These are phyloP conservation scores for Solanum ahanhuiri DNA, from an alignment of 257 asterid genomes.

Conservation along the genomic window DNA sequence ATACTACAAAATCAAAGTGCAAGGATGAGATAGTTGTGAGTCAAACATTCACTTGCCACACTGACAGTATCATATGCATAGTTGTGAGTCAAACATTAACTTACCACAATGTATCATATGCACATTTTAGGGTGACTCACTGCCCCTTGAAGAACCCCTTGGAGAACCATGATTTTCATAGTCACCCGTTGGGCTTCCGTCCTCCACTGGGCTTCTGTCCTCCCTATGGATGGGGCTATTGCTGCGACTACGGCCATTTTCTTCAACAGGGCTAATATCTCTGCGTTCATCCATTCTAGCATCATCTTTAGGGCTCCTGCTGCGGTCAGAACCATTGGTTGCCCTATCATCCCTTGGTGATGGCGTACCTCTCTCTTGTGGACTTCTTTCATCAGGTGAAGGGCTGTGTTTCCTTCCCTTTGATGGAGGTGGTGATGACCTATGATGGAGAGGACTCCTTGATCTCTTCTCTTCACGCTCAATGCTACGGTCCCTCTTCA, in stretches of 20 bases:
- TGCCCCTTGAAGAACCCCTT: slow-evolving; percentile 42
- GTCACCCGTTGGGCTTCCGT: slow-evolving; percentile 5
- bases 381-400: slow-evolving; percentile 40
- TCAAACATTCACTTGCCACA: neutral
- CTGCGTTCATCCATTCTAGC: slow-evolving; percentile 5
- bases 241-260: slow-evolving; percentile 27
- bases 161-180: slow-evolving; percentile 33
- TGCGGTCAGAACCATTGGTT: slow-evolving; percentile 28
- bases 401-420: slow-evolving; percentile 16
- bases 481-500: slow-evolving; percentile 31
- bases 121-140: slow-evolving; percentile 17
- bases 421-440: slow-evolving; percentile 26
- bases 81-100: neutral
- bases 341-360: slow-evolving; percentile 27
- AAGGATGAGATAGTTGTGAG: neutral
- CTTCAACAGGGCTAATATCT: slow-evolving; percentile 29
- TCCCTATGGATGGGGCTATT: slow-evolving; percentile 25
- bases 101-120: neutral
- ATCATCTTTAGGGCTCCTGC: slow-evolving; percentile 26
- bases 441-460: slow-evolving; percentile 35
- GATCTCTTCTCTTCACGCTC: slow-evolving; percentile 38
- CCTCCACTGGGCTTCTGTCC: slow-evolving; percentile 18
- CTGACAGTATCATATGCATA: neutral
- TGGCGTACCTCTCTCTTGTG: slow-evolving; percentile 26
- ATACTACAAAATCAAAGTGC: neutral